phyloP scores from a whole-genome alignment of 805 yeast species.

The Yarrowia osloensis region DNA sequence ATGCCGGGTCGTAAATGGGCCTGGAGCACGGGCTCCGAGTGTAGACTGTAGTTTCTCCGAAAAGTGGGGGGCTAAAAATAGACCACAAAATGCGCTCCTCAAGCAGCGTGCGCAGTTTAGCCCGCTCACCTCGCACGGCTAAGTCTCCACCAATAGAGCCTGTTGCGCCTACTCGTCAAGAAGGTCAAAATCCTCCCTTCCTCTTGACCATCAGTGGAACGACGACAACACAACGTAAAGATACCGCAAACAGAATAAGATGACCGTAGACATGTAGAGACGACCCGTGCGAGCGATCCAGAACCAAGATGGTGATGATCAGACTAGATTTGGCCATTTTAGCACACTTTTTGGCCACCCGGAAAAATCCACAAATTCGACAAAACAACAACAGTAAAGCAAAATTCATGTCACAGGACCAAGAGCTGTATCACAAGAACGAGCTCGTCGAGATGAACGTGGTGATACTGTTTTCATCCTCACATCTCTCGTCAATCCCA shows the following conservation, averaged over 20 bases:
- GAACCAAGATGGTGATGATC: not conserved
- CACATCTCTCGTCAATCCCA: not conserved
- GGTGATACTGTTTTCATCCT: not conserved
- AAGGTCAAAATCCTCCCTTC: conserved; percentile 13
- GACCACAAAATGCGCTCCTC: no score
- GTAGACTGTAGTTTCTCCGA: no score
- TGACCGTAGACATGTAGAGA: not conserved
- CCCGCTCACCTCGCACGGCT: no score
- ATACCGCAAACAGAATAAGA: no score
- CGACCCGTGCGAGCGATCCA: not conserved
- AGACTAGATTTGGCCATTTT: not conserved
- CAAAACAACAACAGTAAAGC: not conserved
- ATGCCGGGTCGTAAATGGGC: not conserved
- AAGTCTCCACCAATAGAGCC: not conserved
- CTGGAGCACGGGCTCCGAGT: not conserved
- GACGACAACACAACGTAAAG: not conserved
- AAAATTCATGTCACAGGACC: not conserved
- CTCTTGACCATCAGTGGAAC: conserved; percentile 20
- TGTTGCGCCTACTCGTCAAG: not conserved
- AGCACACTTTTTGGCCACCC: not conserved
- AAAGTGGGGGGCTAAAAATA: not conserved
- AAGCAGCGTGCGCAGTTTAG: no score
- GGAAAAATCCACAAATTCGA: not conserved
- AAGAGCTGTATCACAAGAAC: not conserved
- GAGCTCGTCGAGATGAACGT: not conserved